Conservation (phyloP, 441 rosid species). For the Hura crepitans region DNA sequence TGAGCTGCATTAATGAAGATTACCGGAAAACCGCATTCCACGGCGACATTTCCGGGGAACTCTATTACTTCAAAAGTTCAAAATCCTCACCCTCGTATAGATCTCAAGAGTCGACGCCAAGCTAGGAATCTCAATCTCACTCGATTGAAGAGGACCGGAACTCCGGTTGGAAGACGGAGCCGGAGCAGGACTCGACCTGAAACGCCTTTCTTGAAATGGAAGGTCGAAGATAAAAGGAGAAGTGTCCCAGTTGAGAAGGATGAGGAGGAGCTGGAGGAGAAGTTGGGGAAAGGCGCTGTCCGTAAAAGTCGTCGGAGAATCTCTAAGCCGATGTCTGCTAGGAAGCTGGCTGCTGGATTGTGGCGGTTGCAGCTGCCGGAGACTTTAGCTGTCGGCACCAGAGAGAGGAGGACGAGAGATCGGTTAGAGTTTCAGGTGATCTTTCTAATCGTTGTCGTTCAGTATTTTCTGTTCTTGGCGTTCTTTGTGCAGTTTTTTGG, state of each 20-base stretch:
- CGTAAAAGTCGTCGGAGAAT: slow-evolving; percentile 37
- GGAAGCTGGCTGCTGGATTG: slow-evolving; percentile 83
- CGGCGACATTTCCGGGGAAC: slow-evolving; percentile 37
- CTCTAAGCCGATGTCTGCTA: slow-evolving; percentile 47
- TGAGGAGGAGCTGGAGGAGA: slow-evolving; percentile 17
- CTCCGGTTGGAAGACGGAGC: slow-evolving; percentile 32
- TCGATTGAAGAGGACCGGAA: slow-evolving; percentile 44
- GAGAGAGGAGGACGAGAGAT: slow-evolving; percentile 37
- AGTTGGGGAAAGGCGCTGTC: slow-evolving; percentile 22
- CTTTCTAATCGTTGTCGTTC: not conserved
- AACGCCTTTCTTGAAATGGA: slow-evolving; percentile 83
- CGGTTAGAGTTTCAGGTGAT: slow-evolving; percentile 65
- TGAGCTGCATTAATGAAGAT: slow-evolving; percentile 13
- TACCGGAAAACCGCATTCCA: slow-evolving; percentile 18
- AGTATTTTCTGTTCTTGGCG: not conserved
- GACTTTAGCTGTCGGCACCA: slow-evolving; percentile 30
- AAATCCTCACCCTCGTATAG: slow-evolving; percentile 31
- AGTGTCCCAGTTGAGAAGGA: slow-evolving; percentile 29
- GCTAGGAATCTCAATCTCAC: slow-evolving; percentile 42
- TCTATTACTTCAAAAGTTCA: slow-evolving; percentile 16
- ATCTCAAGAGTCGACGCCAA: slow-evolving; percentile 42
- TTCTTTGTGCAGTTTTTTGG: slow-evolving; percentile 2
- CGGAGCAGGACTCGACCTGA: slow-evolving; percentile 60
- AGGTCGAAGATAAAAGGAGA: slow-evolving; percentile 49
- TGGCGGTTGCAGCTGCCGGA: slow-evolving; percentile 80